These are phyloP conservation scores for Tuber calosporum DNA, from an alignment of 495 filamentous ascomycete genomes.

Conservation along the genomic window DNA sequence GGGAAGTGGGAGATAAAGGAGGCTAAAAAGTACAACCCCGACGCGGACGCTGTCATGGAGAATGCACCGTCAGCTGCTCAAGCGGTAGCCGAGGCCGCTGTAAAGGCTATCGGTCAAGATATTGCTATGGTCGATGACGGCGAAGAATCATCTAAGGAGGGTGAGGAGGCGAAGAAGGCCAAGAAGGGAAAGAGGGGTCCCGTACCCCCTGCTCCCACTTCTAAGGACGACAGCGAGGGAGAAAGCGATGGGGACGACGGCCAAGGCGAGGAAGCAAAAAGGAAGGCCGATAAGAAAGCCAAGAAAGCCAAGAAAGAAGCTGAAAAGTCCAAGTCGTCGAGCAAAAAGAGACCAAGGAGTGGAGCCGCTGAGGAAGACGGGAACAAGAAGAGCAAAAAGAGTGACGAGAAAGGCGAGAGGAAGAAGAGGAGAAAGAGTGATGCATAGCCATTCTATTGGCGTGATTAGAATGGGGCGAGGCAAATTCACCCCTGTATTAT, in stretches of 20 bases:
- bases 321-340: slow-evolving; percentile 33
- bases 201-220: slow-evolving; percentile 19
- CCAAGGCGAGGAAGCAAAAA: slow-evolving; percentile 45
- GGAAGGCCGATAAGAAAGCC: slow-evolving; percentile 30
- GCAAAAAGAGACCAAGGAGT: slow-evolving; percentile 45
- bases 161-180: slow-evolving; percentile 45
- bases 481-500: slow-evolving; percentile 32
- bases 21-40: slow-evolving; percentile 88
- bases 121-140: slow-evolving; percentile 50
- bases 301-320: slow-evolving; percentile 33
- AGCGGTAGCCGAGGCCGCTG: slow-evolving; percentile 41
- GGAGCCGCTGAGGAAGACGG: slow-evolving; percentile 20
- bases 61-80: slow-evolving; percentile 56
- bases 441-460: slow-evolving; percentile 12
- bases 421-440: slow-evolving; percentile 56
- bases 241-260: slow-evolving; percentile 41
- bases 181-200: slow-evolving; percentile 28
- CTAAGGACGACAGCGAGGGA: slow-evolving; percentile 47
- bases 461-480: slow-evolving; percentile 3
- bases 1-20: slow-evolving; percentile 89
- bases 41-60: slow-evolving; percentile 75
- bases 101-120: slow-evolving; percentile 51
- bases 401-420: slow-evolving; percentile 47
- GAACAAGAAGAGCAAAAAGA: slow-evolving; percentile 53
- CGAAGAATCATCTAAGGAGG: slow-evolving; percentile 43